Evolutionary conservation across 2,329 filamentous ascomycete genomes (phyloP), one percentile per base, ranked within the genome.

Genomic region (Pseudogymnoascus sp.): DNA sequence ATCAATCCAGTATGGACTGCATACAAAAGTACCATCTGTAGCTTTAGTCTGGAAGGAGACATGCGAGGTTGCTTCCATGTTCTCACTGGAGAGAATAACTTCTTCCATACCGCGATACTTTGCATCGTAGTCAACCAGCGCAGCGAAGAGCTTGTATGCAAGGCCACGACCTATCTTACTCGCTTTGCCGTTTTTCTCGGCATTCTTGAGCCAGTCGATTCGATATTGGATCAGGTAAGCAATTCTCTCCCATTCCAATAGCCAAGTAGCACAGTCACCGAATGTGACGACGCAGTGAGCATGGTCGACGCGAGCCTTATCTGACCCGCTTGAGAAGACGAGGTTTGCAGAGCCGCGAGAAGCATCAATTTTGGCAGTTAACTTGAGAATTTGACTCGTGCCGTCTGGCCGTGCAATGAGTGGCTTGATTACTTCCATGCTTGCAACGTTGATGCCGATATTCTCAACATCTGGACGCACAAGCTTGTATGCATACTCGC

Each of bases 101-200:
- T 84, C 81, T 39, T 84, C 78, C 75, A 86, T 85, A 23, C 82
- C 84, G 60, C 76, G 77, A 70, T 83, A 87, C 38, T 76, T 76
- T 7, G 70, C 72, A 14, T 78, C 75, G 65, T 85, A 87, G 68
- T 85, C 81, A 5, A 86, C 84, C 0, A 86, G 73, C 42, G 81
- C 79, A 55, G 78, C 77, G 67, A 82, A 83, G 60, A 88, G 81
- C 76, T 92, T 92, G 81, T 94, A 94, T 12, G 88, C 87, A 77
- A 92, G 84, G 35, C 88, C 88, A 25, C 88, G 85, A 59, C 88
- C 83, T 65, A 92, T 83, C 75, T 89, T 88, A 72, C 89, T 88
- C 28, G 88, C 87, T 62, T 83, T 81, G 39, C 88, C 88, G 35
- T 78, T 80, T 68, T 83, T 76, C 62, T 88, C 86, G 64, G 84